Percentiles rank a stretch among this genome's conserved stretches.
phyloP scores from a whole-genome alignment of 192 early-diverging fungal species.

The Entomortierella parvispora region DNA sequence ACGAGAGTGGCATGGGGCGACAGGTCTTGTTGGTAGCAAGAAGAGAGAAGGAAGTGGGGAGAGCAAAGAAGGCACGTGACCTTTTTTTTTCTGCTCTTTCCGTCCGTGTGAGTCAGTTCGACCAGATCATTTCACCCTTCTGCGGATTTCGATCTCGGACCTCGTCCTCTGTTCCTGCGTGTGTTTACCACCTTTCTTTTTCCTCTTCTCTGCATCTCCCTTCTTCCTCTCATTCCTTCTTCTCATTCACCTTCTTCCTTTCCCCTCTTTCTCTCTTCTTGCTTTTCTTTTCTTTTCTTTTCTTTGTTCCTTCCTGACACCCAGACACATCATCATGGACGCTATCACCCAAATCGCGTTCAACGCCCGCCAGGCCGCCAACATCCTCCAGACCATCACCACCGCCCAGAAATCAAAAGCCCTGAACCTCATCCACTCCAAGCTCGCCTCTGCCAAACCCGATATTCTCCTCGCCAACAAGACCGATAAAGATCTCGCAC shows the following conservation, averaged over 20 bases:
- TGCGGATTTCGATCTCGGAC: conserved; percentile 3
- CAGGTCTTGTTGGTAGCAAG: no score
- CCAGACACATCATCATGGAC: conserved; percentile 22
- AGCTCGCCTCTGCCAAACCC: conserved; percentile 70
- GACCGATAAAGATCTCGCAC: conserved; percentile 74
- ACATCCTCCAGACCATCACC: conserved; percentile 73
- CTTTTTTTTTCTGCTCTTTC: no score
- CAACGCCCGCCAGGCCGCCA: conserved; percentile 77
- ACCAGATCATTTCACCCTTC: neutral
- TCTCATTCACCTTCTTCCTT: neutral
- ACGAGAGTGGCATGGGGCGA: no score
- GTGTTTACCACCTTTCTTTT: neutral
- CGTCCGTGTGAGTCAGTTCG: neutral
- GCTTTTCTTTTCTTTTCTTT: neutral
- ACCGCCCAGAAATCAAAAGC: conserved; percentile 82
- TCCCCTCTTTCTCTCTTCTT: neutral
- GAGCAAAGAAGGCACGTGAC: no score
- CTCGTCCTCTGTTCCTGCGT: no score
- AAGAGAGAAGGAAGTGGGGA: no score
- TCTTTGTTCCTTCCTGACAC: neutral
- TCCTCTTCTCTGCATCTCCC: neutral
- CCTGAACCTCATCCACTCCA: conserved; percentile 73
- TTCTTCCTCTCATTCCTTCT: neutral
- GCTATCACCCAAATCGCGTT: conserved; percentile 57
- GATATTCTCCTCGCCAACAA: conserved; percentile 84